Evolutionary conservation across 108 stramenopile species (phyloP), one percentile per base, ranked within the genome.

Genomic region (Nitzschia sp.): DNA sequence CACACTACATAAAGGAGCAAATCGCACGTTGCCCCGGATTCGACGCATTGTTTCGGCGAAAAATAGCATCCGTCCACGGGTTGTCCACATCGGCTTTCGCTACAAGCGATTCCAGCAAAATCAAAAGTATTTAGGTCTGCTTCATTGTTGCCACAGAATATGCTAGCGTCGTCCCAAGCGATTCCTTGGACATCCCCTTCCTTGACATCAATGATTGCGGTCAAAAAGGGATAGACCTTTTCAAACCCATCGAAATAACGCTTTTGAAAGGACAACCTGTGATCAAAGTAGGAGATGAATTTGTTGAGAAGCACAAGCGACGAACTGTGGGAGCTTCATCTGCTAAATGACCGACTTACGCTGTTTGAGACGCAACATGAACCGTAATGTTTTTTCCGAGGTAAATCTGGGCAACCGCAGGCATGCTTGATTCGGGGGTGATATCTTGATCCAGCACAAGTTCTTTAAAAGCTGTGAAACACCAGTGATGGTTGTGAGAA

Each of bases 141-240:
- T 38, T 81, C 62, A 0, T 59, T 47, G 25, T 60, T 46, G 31
- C 68, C 49, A 74, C 95, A 96, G 80, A 95, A 94, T 46, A 91
- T 72, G 60, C 93, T 95, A 25, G 91, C 92, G 72, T 97, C 87
- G 75, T 97, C 96, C 93, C 94, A 97, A 32, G 92, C 77, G 42
- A 97, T 90, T 26, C 95, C 94, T 0, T 64, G 70, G 13, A 95
- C 85, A 19, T 78, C 71, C 11, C 96, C 96, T 17, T 91, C 70
- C 38, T 90, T 66, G 68, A 95, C 94, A 68, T 86, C 79, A 65
- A 97, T 90, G 64, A 97, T 86, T 25, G 92, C 93, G 2, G 94
- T 97, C 63, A 95, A 79, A 49, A 80, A 74, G 11, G 94, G 93
- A 59, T 79, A 97, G 45, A 93, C 62, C 31, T 53, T 46, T n/a